phyloP scores from a whole-genome alignment of 1,284 basidiomycete genomes.

The Cystobasidium sp. region DNA sequence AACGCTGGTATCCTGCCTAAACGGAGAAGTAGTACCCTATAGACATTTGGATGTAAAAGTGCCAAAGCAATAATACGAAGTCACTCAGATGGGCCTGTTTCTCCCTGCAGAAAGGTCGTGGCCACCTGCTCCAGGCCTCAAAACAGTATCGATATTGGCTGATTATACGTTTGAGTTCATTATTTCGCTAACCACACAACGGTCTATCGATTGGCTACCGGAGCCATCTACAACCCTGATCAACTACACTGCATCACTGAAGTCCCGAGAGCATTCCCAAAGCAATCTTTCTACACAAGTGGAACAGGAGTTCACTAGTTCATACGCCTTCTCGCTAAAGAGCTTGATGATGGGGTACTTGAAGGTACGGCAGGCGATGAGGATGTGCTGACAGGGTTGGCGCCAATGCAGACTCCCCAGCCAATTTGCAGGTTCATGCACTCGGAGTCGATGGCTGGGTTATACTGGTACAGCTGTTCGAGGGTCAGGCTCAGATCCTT shows the following conservation, averaged over 20 bases:
- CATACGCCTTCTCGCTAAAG: background rate
- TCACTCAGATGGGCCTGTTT: too few relatives aligned
- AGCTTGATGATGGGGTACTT: background rate
- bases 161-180: too few relatives aligned
- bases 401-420: slow-evolving; percentile 31
- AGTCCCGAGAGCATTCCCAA: background rate
- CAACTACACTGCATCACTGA: too few relatives aligned
- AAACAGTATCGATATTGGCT: too few relatives aligned
- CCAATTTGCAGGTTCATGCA: slow-evolving; percentile 40
- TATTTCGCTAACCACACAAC: background rate
- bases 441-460: slow-evolving; percentile 34
- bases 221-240: background rate
- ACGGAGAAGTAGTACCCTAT: background rate
- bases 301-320: background rate
- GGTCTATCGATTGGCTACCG: background rate
- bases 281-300: background rate
- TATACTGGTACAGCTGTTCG: slow-evolving; percentile 22
- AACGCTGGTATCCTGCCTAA: slow-evolving; percentile 40
- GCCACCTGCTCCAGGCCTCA: too few relatives aligned
- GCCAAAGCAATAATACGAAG: background rate
- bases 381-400: background rate
- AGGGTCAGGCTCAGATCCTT: slow-evolving; percentile 31
- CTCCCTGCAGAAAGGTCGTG: too few relatives aligned
- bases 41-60: background rate
- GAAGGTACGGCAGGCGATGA: background rate